phyloP scores from a whole-genome alignment of 2,329 filamentous ascomycete species.

The Clonostachys rosea region DNA sequence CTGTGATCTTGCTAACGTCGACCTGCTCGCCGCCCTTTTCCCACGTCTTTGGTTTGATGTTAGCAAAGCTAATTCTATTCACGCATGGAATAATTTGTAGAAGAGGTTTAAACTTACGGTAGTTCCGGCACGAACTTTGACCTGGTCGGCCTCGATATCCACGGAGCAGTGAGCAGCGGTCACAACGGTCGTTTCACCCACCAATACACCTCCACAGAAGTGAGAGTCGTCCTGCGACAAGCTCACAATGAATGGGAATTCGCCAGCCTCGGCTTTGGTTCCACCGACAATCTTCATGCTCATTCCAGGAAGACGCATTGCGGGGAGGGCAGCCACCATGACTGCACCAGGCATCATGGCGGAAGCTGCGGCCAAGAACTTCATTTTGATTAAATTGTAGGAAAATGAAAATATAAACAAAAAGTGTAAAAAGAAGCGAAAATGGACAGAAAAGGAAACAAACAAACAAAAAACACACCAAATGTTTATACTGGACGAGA shows the following conservation, averaged over 20 bases:
- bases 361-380: too few species aligned
- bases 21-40: constrained; percentile 15
- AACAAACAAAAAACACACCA: too few species aligned
- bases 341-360: too few species aligned
- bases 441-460: too few species aligned
- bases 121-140: constrained; percentile 1
- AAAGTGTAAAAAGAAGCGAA: too few species aligned
- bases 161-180: constrained; percentile 20
- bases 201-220: constrained; percentile 18
- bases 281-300: constrained; percentile 14
- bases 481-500: too few species aligned
- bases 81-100: too few species aligned
- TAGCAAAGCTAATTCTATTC: constrained; percentile 3
- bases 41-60: background rate
- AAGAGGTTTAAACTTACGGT: constrained; percentile 10
- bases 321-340: too few species aligned
- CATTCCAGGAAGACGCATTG: too few species aligned
- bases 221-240: constrained; percentile 8
- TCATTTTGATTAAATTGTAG: too few species aligned
- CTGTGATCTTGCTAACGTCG: constrained; percentile 11
- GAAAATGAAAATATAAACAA: too few species aligned
- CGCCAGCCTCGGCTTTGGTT: constrained; percentile 10
- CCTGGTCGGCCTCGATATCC: background rate
- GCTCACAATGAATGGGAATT: constrained; percentile 23
- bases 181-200: constrained; percentile 21